Conservation (phyloP, 306 rosid species). For the Begonia peltatifolia region DNA sequence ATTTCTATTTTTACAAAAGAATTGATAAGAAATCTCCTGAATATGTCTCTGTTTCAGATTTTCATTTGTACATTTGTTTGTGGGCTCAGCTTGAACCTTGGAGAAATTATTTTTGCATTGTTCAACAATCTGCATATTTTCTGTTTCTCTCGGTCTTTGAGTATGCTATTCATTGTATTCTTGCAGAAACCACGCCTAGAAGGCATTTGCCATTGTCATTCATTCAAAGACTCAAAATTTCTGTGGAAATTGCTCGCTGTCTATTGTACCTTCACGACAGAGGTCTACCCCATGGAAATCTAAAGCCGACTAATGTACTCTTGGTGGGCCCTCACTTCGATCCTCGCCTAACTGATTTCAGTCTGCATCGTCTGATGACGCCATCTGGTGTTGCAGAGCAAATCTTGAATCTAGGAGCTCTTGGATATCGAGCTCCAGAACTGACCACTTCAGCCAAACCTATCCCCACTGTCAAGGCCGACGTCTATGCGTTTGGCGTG, state of each 20-base stretch:
- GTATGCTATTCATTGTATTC: constrained; percentile 19
- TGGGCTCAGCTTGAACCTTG: too few relatives aligned
- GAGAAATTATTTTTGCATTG: too few relatives aligned
- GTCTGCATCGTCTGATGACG: constrained; percentile 91
- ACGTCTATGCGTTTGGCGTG: constrained; percentile 87
- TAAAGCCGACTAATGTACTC: constrained; percentile 74
- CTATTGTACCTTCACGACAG: constrained; percentile 76
- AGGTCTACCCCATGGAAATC: constrained; percentile 89
- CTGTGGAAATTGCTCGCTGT: constrained; percentile 68
- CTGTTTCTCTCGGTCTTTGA: constrained; percentile 11
- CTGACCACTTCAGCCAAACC: constrained; percentile 62
- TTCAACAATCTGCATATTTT: neutral
- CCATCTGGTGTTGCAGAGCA: constrained; percentile 83
- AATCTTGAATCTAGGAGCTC: constrained; percentile 86
- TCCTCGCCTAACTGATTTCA: constrained; percentile 59
- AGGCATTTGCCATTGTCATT: constrained; percentile 73
- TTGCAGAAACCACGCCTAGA: constrained; percentile 82
- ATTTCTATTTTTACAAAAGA: neutral
- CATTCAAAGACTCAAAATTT: constrained; percentile 67
- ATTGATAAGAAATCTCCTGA: too few relatives aligned
- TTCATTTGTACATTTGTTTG: too few relatives aligned
- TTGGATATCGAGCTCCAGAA: constrained; percentile 91
- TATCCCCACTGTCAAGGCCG: constrained; percentile 79
- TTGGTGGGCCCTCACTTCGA: constrained; percentile 51
- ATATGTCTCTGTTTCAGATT: too few relatives aligned